Conservation (phyloP, 2,329 filamentous ascomycete genomes). For the Basipetospora chlamydospora region DNA sequence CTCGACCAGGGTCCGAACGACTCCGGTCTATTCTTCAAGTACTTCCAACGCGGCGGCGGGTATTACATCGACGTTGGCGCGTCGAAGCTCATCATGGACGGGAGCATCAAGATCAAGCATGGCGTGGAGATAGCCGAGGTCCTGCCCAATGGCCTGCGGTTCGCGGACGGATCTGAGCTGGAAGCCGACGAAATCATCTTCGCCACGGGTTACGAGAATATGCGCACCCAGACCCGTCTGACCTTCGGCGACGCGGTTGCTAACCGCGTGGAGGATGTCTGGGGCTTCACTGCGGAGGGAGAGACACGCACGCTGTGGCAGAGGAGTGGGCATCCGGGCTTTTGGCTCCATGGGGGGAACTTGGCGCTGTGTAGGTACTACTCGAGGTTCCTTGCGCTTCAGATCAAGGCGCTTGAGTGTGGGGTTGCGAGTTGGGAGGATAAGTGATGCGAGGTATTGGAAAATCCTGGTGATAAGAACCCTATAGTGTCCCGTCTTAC, state of each 20-base stretch:
- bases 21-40: constrained; percentile 45
- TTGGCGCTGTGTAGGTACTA: constrained; percentile 47
- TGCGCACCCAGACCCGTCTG: constrained; percentile 45
- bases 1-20: constrained; percentile 42
- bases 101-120: constrained; percentile 48
- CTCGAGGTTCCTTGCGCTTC: constrained; percentile 37
- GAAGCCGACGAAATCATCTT: constrained; percentile 50
- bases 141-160: constrained; percentile 25
- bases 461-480: no score
- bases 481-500: no score
- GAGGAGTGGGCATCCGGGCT: constrained; percentile 44
- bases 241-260: constrained; percentile 49
- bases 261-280: constrained; percentile 41
- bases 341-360: constrained; percentile 55
- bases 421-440: constrained; percentile 20
- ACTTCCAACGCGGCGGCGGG: constrained; percentile 50
- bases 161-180: constrained; percentile 40
- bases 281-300: constrained; percentile 44
- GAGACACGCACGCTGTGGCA: constrained; percentile 45
- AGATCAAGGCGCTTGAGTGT: constrained; percentile 32
- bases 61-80: constrained; percentile 60
- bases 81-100: constrained; percentile 44
- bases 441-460: no score
- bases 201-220: constrained; percentile 53
- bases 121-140: constrained; percentile 40